Evolutionary conservation across 768 basidiomycete species (phyloP), one percentile per base, ranked within the genome.

Genomic region (Piloderma croceum): DNA sequence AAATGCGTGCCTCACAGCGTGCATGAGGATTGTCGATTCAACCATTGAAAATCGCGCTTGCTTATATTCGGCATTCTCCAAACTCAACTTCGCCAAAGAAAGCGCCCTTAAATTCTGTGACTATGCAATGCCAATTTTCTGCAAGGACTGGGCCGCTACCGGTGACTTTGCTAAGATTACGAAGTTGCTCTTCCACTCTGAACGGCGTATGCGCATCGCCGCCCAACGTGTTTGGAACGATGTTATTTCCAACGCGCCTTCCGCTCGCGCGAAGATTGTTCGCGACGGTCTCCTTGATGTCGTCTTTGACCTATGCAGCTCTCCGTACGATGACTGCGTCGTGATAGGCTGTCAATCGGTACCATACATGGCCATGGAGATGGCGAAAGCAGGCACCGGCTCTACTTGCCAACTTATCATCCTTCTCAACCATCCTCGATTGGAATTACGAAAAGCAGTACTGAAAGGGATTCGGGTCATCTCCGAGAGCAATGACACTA

Each of bases 71-170:
- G 33, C 42, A 20, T 40, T 49, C 24, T 29, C 39, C 6, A 40
- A 38, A 36, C 48, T 52, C 39, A 47, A 47, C 31, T 47, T 49
- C 31, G 34, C 36, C 22, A 52, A 49, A 37, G 50, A 52, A 31
- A 52, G 48, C 36, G 27, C 44, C 11, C 24, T 52, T 18, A 37
- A 39, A 38, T 45, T 52, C 17, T 49, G 45, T 34, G 50, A 49
- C 38, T 31, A 39, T 32, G 45, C 48, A 4, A 52, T 52, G 42
- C 50, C 50, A 2, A 17, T 33, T 34, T 42, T 52, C 22, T 52
- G 47, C 23, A 21, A 39, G 24, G 50, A 52, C 25, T 52, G 50
- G 50, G 48, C 37, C 3, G 45, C 48, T 11, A 3, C 35, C 3
- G 48, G 45, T 17, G 45, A 49, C 10, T 44, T 52, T 34, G 31